A percentile compares a stretch with the other conserved stretches of the same genome.
Evolutionary conservation across 2,329 filamentous ascomycete species (phyloP).

Genomic region (Pyrenophora graminea): DNA sequence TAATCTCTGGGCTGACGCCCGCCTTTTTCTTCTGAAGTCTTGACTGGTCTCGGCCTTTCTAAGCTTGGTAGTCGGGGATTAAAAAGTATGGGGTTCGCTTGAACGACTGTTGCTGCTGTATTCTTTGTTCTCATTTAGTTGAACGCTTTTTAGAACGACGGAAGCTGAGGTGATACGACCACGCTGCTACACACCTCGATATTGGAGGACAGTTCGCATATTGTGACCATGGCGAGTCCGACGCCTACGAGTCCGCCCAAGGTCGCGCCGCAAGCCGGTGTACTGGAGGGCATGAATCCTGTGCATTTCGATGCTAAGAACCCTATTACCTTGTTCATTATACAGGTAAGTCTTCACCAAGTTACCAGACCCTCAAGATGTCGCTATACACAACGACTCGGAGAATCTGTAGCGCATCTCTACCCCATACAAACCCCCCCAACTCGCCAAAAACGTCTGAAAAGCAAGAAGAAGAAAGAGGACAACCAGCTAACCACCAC

Average conservation of each 20-base stretch:
- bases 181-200: constrained; percentile 5
- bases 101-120: no score
- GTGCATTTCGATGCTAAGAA: constrained; percentile 70
- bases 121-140: no score
- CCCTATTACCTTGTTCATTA: constrained; percentile 76
- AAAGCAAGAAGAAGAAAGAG: background rate
- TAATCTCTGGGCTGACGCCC: constrained; percentile 2
- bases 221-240: constrained; percentile 22
- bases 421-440: no score
- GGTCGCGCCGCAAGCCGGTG: constrained; percentile 63
- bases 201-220: constrained; percentile 12
- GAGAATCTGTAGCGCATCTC: background rate
- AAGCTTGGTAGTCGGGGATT: no score
- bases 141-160: no score
- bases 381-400: background rate
- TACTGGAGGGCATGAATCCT: constrained; percentile 73
- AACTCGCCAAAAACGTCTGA: background rate
- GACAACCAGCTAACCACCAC: constrained; percentile 3
- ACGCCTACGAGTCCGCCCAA: constrained; percentile 25
- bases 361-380: background rate
- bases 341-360: constrained; percentile 59
- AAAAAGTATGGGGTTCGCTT: no score
- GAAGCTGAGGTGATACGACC: background rate
- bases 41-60: no score
- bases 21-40: background rate